Percentiles rank a stretch among this genome's conserved stretches.
These are phyloP conservation scores for Tubosaeta sp. DNA, from an alignment of 768 basidiomycete genomes.

Conservation along the genomic window DNA sequence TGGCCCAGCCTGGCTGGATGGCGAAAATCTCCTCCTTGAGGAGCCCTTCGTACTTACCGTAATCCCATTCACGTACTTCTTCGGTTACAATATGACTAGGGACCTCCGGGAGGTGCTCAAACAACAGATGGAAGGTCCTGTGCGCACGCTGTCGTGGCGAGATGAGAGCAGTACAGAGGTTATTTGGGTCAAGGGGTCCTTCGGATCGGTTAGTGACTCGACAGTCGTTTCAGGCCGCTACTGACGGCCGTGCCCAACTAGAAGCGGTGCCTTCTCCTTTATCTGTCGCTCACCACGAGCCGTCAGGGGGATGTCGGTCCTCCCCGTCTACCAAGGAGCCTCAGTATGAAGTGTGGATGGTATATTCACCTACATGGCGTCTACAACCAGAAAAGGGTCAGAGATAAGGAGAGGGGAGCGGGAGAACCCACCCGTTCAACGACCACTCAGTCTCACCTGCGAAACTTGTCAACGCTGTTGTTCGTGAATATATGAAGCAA, in stretches of 20 bases:
- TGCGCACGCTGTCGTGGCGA: slow-evolving; percentile 89
- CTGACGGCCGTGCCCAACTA: slow-evolving; percentile 80
- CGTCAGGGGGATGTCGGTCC: slow-evolving; percentile 85
- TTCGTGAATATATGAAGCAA: background rate
- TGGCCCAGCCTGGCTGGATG: slow-evolving; percentile 60
- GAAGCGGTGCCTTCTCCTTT: slow-evolving; percentile 51
- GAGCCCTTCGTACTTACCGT: slow-evolving; percentile 88
- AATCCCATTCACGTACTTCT: slow-evolving; percentile 82
- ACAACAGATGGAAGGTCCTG: slow-evolving; percentile 80
- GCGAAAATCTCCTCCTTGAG: slow-evolving; percentile 71
- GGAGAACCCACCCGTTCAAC: slow-evolving; percentile 59
- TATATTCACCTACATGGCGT: slow-evolving; percentile 49
- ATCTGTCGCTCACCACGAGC: slow-evolving; percentile 68
- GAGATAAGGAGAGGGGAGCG: background rate
- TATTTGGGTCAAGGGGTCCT: slow-evolving; percentile 78
- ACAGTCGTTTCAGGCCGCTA: slow-evolving; percentile 9
- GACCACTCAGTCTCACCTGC: slow-evolving; percentile 95
- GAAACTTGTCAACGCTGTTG: slow-evolving; percentile 1
- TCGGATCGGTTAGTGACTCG: background rate
- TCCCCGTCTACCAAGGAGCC: slow-evolving; percentile 63
- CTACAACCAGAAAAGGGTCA: slow-evolving; percentile 31
- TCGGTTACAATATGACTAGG: slow-evolving; percentile 62
- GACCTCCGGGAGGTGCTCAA: slow-evolving; percentile 42
- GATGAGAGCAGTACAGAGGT: slow-evolving; percentile 69
- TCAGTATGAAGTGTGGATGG: background rate